phyloP scores from a whole-genome alignment of 1,139 yeast genomes.

The Sugiyamaella paludigena region DNA sequence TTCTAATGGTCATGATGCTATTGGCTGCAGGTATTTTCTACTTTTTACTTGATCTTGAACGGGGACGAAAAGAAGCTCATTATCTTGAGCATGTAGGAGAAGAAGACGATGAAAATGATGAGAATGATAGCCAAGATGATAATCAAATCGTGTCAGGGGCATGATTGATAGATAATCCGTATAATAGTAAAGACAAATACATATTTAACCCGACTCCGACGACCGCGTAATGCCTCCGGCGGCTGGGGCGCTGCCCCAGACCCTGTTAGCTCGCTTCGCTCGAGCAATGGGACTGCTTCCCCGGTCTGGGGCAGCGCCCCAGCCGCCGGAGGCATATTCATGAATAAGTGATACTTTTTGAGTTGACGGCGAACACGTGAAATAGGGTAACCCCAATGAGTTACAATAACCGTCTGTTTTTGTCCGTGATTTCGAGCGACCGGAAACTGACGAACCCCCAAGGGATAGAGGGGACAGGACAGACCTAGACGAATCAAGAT shows the following conservation, averaged over 20 bases:
- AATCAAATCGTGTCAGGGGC: too few species aligned
- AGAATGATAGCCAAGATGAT: neutral
- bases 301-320: neutral
- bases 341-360: too few species aligned
- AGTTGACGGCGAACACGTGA: too few species aligned
- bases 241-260: too few species aligned
- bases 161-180: too few species aligned
- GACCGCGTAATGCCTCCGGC: neutral
- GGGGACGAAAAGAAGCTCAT: constrained; percentile 47
- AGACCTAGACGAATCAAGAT: neutral
- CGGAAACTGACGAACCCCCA: too few species aligned
- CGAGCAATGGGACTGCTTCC: neutral
- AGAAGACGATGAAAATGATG: constrained; percentile 9
- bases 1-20: constrained; percentile 50
- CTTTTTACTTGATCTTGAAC: constrained; percentile 48
- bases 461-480: too few species aligned
- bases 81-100: constrained; percentile 27
- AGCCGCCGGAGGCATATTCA: too few species aligned
- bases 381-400: too few species aligned
- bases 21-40: constrained; percentile 52
- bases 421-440: too few species aligned
- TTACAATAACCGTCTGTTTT: too few species aligned
- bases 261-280: neutral
- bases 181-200: too few species aligned
- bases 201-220: neutral